These are phyloP conservation scores for Fraxinus ornus DNA, from an alignment of 305 asterid genomes.

Conservation along the genomic window DNA sequence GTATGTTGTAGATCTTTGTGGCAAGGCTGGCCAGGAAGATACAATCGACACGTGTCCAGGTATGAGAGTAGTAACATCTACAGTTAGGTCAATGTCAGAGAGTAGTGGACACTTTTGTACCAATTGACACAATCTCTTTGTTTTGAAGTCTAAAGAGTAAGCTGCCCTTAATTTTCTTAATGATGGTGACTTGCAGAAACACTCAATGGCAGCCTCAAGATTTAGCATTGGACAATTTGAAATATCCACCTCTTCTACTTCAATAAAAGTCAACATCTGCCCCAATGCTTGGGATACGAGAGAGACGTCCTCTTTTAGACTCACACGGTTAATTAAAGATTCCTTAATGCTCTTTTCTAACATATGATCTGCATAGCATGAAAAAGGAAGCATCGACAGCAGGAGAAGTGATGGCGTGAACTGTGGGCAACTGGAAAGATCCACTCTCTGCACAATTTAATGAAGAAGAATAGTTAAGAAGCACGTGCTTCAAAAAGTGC, in stretches of 20 bases:
- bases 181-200: slow-evolving; percentile 69
- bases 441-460: slow-evolving; percentile 60
- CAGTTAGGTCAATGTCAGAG: slow-evolving; percentile 57
- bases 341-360: slow-evolving; percentile 41
- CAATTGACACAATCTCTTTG: slow-evolving; percentile 45
- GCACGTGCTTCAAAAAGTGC: slow-evolving; percentile 1
- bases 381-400: slow-evolving; percentile 52
- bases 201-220: slow-evolving; percentile 59
- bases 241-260: slow-evolving; percentile 74
- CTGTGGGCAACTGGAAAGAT: slow-evolving; percentile 80
- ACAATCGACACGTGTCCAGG: slow-evolving; percentile 51
- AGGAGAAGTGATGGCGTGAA: slow-evolving; percentile 50
- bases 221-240: slow-evolving; percentile 73
- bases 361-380: slow-evolving; percentile 31
- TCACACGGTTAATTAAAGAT: slow-evolving; percentile 33
- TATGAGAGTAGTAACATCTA: slow-evolving; percentile 65
- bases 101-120: slow-evolving; percentile 56
- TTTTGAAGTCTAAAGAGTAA: slow-evolving; percentile 44
- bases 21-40: slow-evolving; percentile 44
- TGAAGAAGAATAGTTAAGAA: slow-evolving; percentile 24
- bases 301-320: slow-evolving; percentile 25
- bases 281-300: slow-evolving; percentile 32
- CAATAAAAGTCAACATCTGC: slow-evolving; percentile 54
- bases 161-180: slow-evolving; percentile 65
- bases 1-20: slow-evolving; percentile 32